These are phyloP conservation scores for Stipa capillata DNA, from an alignment of 176 grass and related monocot genomes.

Conservation along the genomic window DNA sequence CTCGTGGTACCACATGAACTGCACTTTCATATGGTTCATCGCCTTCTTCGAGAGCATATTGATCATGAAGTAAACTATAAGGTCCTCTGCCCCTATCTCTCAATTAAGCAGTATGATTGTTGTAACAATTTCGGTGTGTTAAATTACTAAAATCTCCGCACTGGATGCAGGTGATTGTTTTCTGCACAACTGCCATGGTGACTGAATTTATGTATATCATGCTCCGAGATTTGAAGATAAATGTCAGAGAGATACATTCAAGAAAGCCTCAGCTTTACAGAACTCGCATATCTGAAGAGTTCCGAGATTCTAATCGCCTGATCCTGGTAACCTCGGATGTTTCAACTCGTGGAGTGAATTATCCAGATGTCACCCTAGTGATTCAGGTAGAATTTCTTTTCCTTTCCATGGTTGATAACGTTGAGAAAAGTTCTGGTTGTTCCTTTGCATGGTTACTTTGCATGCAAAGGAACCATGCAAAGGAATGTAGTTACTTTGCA, in stretches of 20 bases:
- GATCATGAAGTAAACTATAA: conserved; percentile 80
- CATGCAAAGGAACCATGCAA: too few species aligned
- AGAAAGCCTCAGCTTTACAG: conserved; percentile 90
- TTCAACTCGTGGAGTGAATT: conserved; percentile 72
- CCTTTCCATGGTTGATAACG: background rate
- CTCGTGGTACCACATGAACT: conserved; percentile 67
- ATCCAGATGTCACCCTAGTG: conserved; percentile 89
- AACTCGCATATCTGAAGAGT: conserved; percentile 83
- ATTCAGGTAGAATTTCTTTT: conserved; percentile 59
- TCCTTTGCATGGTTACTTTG: background rate
- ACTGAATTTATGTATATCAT: conserved; percentile 82
- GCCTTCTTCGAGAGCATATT: conserved; percentile 67
- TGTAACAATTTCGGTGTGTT: background rate
- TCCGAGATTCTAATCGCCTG: conserved; percentile 56
- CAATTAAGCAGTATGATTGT: background rate
- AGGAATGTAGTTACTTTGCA: too few species aligned
- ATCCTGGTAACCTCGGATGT: conserved; percentile 93
- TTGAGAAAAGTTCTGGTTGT: background rate
- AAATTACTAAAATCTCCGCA: background rate
- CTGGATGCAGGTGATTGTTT: conserved; percentile 69
- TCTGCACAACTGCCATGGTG: conserved; percentile 87
- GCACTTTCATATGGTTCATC: conserved; percentile 83
- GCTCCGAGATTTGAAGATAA: conserved; percentile 83
- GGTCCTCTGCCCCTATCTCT: conserved; percentile 19
- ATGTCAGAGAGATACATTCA: conserved; percentile 92